These are phyloP conservation scores for Glutinoglossum americanum DNA, from an alignment of 495 filamentous ascomycete genomes.

Conservation along the genomic window DNA sequence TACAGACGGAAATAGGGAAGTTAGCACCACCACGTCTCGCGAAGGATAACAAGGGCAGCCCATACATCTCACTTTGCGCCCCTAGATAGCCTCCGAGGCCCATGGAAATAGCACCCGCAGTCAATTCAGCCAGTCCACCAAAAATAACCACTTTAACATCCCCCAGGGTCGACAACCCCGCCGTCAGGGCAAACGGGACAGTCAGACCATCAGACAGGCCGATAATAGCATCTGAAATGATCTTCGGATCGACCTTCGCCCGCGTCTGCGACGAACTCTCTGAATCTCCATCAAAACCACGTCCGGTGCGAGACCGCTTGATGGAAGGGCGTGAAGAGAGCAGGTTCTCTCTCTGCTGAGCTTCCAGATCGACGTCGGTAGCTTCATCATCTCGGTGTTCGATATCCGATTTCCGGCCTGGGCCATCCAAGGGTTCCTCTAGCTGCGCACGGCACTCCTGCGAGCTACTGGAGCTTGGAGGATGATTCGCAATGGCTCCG, in stretches of 20 bases:
- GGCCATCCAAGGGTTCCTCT: background rate
- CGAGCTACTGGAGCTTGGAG: background rate
- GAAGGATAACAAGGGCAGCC: background rate
- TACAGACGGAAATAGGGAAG: constrained; percentile 5
- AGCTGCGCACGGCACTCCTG: background rate
- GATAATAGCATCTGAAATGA: constrained; percentile 4
- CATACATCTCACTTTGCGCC: constrained; percentile 3
- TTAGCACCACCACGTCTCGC: background rate
- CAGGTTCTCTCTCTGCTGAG: background rate
- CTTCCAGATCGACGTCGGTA: background rate
- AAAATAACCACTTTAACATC: constrained; percentile 1
- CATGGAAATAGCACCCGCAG: constrained; percentile 2
- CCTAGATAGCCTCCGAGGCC: constrained; percentile 4
- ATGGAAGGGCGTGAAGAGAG: background rate
- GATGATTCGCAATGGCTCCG: background rate
- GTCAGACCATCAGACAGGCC: constrained; percentile 5
- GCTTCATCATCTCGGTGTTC: background rate
- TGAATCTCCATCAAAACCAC: background rate
- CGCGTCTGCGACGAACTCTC: background rate
- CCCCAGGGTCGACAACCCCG: constrained; percentile 3
- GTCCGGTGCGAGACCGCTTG: background rate
- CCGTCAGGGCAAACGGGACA: constrained; percentile 5
- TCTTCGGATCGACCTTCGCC: constrained; percentile 14
- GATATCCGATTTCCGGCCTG: background rate
- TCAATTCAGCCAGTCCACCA: constrained; percentile 3